Evolutionary conservation across 208 protist genomes (phyloP), one percentile per base, ranked within the genome.

Genomic region (Acanthamoeba divionensis): DNA sequence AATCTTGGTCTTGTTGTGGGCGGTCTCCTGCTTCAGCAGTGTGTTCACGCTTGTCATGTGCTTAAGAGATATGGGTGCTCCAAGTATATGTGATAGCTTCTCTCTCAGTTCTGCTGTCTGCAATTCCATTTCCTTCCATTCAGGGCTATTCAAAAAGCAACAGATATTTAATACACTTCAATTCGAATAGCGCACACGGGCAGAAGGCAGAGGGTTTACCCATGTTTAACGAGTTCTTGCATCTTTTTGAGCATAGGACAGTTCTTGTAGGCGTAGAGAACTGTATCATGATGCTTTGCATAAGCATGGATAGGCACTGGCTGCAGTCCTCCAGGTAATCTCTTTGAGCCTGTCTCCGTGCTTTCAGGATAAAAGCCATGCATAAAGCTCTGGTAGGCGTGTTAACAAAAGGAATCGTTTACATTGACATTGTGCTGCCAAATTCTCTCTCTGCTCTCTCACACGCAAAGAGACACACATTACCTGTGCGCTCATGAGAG

Each of bases 201-300:
- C 8, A 2, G 36, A 2, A 24, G 8, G 55, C 8, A 5, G 45
- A 21, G 2, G 4, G 2, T 50, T 12, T 66, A 89, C 80, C 71
- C 50, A n/a, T 83, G 45, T 31, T 83, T 83, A 15, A 83, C 45
- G 13, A n/a, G 15, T n/a, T 54, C 10, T 33, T 52, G 47, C 73
- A 83, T 52, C 26, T 83, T 52, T 29, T 83, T 83, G 6, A 83
- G 21, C 24, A 45, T 45, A 7, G 85, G 85, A 52, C 85, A 90
- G 85, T 80, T 90, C 55, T 90, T 80, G 33, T 90, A 90, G 85
- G 67, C 47, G 26, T 66, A 66, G 50, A 90, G 55, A 12, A 90
- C 63, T 31, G 26, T 60, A 44, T 90, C 85, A 7, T 90, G 63
- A 36, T 90, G 47, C 55, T 77, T 83, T n/a, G 29, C 52, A 33